Base-by-base conservation (phyloP, 2,329 filamentous ascomycete genomes). In the Trichoderma koningii region DNA sequence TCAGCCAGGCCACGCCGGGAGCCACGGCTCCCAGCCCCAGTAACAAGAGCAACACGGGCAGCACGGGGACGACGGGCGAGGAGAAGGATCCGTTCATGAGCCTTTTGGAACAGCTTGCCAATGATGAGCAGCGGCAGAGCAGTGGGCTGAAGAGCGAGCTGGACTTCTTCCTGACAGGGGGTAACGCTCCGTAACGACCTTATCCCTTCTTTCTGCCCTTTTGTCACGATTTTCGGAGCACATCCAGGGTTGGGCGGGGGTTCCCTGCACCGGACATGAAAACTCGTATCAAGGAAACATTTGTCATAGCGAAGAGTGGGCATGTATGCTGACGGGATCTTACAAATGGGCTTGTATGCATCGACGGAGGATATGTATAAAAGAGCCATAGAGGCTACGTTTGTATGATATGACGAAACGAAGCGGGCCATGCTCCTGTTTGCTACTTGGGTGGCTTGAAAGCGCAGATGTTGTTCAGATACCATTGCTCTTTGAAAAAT, bases 11-110 rank as follows among this genome's bases (percentile, higher is more conserved):
- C 21, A 66, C 65, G 19, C 68, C 69, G 7, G 70, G 69, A 12
- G 70, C 61, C 5, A 57, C 68, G 59, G 67, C 69, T 17, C 66
- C 73, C 2, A 81, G 80, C 52, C 83, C 84, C 0, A 82, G 79
- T 1, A 79, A 73, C 2, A 78, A 78, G 68, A 86, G 83, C 72
- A 80, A 81, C 63, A 80, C 80, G 48, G 82, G 79, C 10, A 83
- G 82, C 65, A 81, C 80, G 0, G 81, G 78, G 2, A 82, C 81
- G 1, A 55, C 59, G 48, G 57, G 79, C 2, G 83, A 88, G 21
- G 91, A 94, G 69, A 93, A 91, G 70, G 92, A 95, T 72, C 91
- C 91, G 0, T 95, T 96, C 72, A 76, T 95, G 47, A 90, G 86
- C 67, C 77, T 95, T 48, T 78, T 95, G 42, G 91, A 95, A 74